phyloP scores from a whole-genome alignment of 352 stramenopile genomes.

The Phytophthora cryptogea region DNA sequence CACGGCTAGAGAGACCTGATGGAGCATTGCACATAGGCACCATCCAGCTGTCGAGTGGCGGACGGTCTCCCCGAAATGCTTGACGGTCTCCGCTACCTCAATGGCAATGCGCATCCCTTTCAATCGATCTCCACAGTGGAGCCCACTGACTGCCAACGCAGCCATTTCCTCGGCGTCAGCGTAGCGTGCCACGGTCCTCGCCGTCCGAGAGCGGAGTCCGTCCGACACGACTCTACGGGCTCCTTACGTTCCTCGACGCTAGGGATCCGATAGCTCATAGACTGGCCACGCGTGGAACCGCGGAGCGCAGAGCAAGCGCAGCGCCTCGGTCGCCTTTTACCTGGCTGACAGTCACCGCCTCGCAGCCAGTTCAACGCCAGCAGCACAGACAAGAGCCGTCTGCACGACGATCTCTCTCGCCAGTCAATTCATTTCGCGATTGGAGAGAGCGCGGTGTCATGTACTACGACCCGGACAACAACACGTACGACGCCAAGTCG shows the following conservation, averaged over 20 bases:
- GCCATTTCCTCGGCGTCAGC: not conserved
- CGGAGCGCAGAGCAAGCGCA: not conserved
- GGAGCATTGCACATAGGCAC: not conserved
- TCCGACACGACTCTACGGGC: conserved; percentile 24
- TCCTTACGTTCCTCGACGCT: conserved; percentile 26
- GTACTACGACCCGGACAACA: conserved; percentile 24
- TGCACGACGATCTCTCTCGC: not conserved
- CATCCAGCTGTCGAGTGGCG: conserved; percentile 17
- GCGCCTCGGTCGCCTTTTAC: conserved; percentile 15
- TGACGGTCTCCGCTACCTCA: conserved; percentile 15
- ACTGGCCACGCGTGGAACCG: conserved; percentile 17
- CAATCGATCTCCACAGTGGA: no score
- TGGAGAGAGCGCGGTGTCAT: conserved; percentile 15
- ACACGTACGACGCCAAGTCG: conserved; percentile 31
- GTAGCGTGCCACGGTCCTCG: not conserved
- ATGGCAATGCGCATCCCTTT: not conserved
- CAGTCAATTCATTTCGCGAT: conserved; percentile 26
- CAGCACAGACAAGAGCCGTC: no score
- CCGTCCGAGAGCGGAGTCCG: not conserved
- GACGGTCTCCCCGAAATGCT: conserved; percentile 21
- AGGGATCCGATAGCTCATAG: conserved; percentile 31
- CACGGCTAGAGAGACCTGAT: not conserved
- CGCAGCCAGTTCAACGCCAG: conserved; percentile 22
- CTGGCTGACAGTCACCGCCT: conserved; percentile 27
- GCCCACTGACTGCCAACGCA: not conserved